Evolutionary conservation across 2,329 filamentous ascomycete genomes (phyloP), one percentile per base, ranked within the genome.

Genomic region (Nigrospora oryzae): DNA sequence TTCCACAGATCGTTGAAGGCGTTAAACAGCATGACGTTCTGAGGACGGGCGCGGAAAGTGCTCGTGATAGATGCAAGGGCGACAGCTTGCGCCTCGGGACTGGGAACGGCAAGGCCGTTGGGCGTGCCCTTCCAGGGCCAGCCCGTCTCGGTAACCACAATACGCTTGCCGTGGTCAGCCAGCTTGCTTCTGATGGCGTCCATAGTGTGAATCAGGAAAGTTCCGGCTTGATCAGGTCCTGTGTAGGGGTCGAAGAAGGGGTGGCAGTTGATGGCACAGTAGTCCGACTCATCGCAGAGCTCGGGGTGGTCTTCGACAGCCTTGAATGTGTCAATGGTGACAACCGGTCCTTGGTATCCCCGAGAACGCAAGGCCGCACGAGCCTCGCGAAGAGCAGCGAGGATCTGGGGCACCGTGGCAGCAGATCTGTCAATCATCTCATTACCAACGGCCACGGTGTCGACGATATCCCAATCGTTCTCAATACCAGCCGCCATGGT

Each of bases 1-100:
- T 94, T 95, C 88, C 89, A 95, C 42, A 72, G 56, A 49, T 89
- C 84, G 63, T 95, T 84, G 67, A 83, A 91, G 4, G 86, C 83
- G 28, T 83, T 85, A 66, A 93, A 91, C 17, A 94, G 68, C 51
- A 90, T 75, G 37, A 91, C 56, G 44, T 80, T 64, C 3, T 61
- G 59, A 1, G 67, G 62, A 41, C 66, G 74, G 40, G 63, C 59
- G 13, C 66, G 56, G 58, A 89, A 89, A 3, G 70, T 68, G 34
- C 59, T 56, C 61, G 75, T 78, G 56, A 95, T 77, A 19, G 81
- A 83, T 6, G 66, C 61, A 33, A 95, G 62, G 11, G 89, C 89
- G 17, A 63, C 60, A 11, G 68, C 59, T 62, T 95, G 89, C 52
- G 89, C 80, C 11, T 71, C 66, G n/a, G 67, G 55, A 12, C 80